Percentiles rank a stretch among this genome's conserved stretches.
Conservation (phyloP, 2,329 filamentous ascomycete genomes). For the Ramichloridium luteum region DNA sequence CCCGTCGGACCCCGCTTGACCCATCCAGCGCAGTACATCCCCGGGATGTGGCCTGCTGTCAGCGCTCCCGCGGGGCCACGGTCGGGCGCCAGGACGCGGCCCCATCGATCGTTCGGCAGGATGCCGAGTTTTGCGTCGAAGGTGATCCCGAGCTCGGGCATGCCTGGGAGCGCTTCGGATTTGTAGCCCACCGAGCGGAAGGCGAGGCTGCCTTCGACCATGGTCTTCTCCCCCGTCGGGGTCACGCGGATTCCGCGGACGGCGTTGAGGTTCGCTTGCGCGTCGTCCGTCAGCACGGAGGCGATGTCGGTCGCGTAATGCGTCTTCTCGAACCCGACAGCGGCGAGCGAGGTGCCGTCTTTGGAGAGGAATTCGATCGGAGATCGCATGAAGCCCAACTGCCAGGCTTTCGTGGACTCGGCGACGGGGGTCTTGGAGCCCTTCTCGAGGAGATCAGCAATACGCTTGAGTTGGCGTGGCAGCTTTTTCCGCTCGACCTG, state of each 20-base stretch:
- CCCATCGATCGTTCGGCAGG: slow-evolving; percentile 69
- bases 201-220: slow-evolving; percentile 55
- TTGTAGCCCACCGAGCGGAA: slow-evolving; percentile 96
- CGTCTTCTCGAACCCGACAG: slow-evolving; percentile 53
- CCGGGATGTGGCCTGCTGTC: slow-evolving; percentile 45
- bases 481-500: slow-evolving; percentile 52
- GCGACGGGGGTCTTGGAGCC: slow-evolving; percentile 46
- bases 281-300: slow-evolving; percentile 16
- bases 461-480: slow-evolving; percentile 60
- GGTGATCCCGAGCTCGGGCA: slow-evolving; percentile 58
- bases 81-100: slow-evolving; percentile 48
- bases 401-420: slow-evolving; percentile 57
- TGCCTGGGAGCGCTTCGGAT: slow-evolving; percentile 62
- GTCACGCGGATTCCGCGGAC: slow-evolving; percentile 18
- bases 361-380: slow-evolving; percentile 54
- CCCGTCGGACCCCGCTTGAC: slow-evolving; percentile 90
- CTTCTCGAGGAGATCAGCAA: slow-evolving; percentile 71
- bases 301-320: slow-evolving; percentile 17
- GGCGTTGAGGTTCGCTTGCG: slow-evolving; percentile 18
- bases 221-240: slow-evolving; percentile 21
- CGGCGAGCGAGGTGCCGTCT: slow-evolving; percentile 42
- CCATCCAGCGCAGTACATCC: slow-evolving; percentile 91
- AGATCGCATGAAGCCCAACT: slow-evolving; percentile 71
- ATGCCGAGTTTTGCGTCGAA: slow-evolving; percentile 66
- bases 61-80: slow-evolving; percentile 30